Base-by-base conservation (phyloP, 805 yeast genomes). In the Ogataea methanolica region DNA sequence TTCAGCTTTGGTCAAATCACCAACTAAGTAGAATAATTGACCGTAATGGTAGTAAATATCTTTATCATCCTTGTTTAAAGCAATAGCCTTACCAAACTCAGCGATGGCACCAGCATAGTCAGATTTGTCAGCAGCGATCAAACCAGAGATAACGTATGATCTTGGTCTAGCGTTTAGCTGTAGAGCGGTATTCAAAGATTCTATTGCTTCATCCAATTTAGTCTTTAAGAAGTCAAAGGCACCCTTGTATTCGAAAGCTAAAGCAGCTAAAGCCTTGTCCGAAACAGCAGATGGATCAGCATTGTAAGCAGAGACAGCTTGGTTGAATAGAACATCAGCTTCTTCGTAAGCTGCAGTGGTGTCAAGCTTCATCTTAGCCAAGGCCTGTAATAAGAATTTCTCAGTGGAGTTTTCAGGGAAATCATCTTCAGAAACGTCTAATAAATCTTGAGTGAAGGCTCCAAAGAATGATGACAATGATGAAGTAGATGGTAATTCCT, bases 1-100 rank as follows among this genome's bases (percentile, higher is more conserved):
- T 60, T 82, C 78, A 35, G 99, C 97, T 54, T 80, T 74, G 36
- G 69, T 71, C 61, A 86, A 80, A 51, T 88, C 87, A 52, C 83
- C 84, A 52, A 88, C 80, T 60, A 94, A 73, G 72, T 91, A 92
- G 67, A 78, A 80, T 64, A 91, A 76, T 78, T 94, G 99, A 57
- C 96, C 99, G 66, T 85, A 82, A 71, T 94, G 99, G 75, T 94
- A 94, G 74, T 83, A 88, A 56, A 85, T 79, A 62, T 94, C 96
- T 33, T 94, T 82, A 60, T 82, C 80, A 22, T 78, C 70, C 43
- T 92, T 80, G 61, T 88, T 83, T 52, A 85, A 62, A 50, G 74
- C 71, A 50, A 82, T 73, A 19, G 97, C 98, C 45, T 74, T 70
- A 44, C 80, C 79, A 61, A 94, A 90, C 68, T 83, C 86, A 41